phyloP scores from a whole-genome alignment of 768 basidiomycete genomes.

The Podaxis carcinomalis region DNA sequence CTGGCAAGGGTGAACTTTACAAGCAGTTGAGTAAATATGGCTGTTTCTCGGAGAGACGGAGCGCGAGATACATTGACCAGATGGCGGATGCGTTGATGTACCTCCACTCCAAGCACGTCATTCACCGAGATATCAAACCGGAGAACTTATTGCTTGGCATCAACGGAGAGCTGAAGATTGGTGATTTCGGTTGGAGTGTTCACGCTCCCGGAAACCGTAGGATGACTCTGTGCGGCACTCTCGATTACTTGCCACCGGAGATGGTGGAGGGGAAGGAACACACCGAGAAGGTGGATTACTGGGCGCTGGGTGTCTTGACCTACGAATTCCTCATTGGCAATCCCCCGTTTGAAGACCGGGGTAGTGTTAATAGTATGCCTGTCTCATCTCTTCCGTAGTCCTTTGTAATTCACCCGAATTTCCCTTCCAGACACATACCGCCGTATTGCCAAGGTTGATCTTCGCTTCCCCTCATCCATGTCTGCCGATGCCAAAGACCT shows the following conservation, averaged over 20 bases:
- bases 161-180: conserved; percentile 97
- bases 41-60: conserved; percentile 83
- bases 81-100: conserved; percentile 96
- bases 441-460: conserved; percentile 84
- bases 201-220: conserved; percentile 91
- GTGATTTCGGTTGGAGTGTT: conserved; percentile 98
- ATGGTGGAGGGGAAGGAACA: conserved; percentile 96
- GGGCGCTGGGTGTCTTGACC: conserved; percentile 95
- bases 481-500: conserved; percentile 66
- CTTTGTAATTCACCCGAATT: conserved; percentile 1
- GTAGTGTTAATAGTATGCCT: conserved; percentile 65
- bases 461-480: conserved; percentile 56
- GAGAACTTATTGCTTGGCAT: conserved; percentile 94
- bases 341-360: conserved; percentile 78
- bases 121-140: conserved; percentile 98
- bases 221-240: conserved; percentile 89
- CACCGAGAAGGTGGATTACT: conserved; percentile 86
- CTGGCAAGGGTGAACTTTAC: conserved; percentile 95
- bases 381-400: not conserved
- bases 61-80: conserved; percentile 89
- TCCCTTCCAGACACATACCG: conserved; percentile 71
- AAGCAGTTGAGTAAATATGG: conserved; percentile 88
- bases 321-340: conserved; percentile 91
- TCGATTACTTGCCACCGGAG: conserved; percentile 97
- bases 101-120: conserved; percentile 93